Percentiles rank a stretch among this genome's conserved stretches.
phyloP scores from a whole-genome alignment of 2,329 filamentous ascomycete species.

The Simplicillium sp. region DNA sequence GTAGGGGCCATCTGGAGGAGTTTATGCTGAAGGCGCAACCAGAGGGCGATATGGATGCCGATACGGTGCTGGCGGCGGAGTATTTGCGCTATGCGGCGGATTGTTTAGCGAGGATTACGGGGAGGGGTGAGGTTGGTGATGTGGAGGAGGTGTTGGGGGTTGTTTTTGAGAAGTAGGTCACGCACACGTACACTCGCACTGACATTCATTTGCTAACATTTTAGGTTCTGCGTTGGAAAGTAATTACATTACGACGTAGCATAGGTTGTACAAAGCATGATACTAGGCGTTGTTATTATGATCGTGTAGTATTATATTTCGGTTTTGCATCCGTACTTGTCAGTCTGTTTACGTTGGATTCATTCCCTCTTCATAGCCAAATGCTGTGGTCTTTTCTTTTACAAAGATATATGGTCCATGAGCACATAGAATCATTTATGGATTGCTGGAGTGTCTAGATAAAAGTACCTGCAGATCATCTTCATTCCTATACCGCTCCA shows the following conservation, averaged over 20 bases:
- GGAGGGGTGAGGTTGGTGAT: conserved; percentile 73
- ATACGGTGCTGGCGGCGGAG: conserved; percentile 87
- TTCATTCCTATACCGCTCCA: conserved; percentile 23
- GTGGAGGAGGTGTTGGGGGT: conserved; percentile 94
- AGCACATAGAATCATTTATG: background rate
- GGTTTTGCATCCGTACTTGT: too few relatives aligned
- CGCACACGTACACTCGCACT: conserved; percentile 1
- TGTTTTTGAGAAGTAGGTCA: conserved; percentile 85
- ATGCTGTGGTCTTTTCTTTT: too few relatives aligned
- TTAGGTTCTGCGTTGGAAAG: conserved; percentile 48
- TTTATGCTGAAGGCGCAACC: conserved; percentile 55
- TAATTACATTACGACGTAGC: conserved; percentile 14
- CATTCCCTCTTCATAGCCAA: too few relatives aligned
- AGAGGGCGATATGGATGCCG: conserved; percentile 42
- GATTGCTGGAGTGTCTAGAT: conserved; percentile 1
- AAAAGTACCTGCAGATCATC: conserved; percentile 11
- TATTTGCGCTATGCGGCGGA: conserved; percentile 73
- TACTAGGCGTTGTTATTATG: too few relatives aligned
- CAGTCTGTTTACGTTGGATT: too few relatives aligned
- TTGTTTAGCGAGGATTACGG: conserved; percentile 78
- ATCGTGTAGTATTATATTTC: too few relatives aligned
- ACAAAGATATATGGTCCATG: background rate
- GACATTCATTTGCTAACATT: too few relatives aligned
- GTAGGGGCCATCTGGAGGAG: conserved; percentile 59
- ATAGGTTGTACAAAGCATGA: too few relatives aligned